These are phyloP conservation scores for Alternaria triticina DNA, from an alignment of 2,329 filamentous ascomycete genomes.

Conservation along the genomic window DNA sequence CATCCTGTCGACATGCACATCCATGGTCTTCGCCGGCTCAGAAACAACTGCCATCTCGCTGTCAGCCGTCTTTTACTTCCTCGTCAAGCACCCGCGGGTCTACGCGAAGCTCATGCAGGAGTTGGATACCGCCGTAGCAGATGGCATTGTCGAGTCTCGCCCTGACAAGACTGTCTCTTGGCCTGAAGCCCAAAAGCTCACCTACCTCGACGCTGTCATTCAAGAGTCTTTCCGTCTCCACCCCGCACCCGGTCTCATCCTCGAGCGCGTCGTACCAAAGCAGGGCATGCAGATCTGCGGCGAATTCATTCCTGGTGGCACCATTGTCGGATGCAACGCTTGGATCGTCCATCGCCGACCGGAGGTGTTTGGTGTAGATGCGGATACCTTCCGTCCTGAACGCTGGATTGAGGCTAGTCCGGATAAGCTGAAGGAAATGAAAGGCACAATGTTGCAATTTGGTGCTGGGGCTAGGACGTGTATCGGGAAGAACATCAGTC, in stretches of 20 bases:
- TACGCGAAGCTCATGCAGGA: slow-evolving; percentile 66
- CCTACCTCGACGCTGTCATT: slow-evolving; percentile 78
- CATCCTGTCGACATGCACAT: slow-evolving; percentile 74
- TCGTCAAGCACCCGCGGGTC: slow-evolving; percentile 67
- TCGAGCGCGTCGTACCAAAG: slow-evolving; percentile 75
- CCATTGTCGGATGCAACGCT: slow-evolving; percentile 75
- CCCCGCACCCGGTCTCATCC: slow-evolving; percentile 73
- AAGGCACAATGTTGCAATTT: slow-evolving; percentile 74
- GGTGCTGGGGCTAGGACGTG: slow-evolving; percentile 74
- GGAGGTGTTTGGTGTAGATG: slow-evolving; percentile 72
- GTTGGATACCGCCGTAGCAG: slow-evolving; percentile 64
- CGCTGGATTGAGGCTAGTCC: slow-evolving; percentile 66
- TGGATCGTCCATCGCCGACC: slow-evolving; percentile 75
- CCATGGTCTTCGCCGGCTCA: slow-evolving; percentile 74
- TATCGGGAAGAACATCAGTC: slow-evolving; percentile 62
- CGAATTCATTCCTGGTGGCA: slow-evolving; percentile 69
- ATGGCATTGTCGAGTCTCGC: slow-evolving; percentile 55
- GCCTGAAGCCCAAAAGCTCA: slow-evolving; percentile 71
- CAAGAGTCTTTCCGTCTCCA: slow-evolving; percentile 81
- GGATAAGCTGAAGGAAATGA: slow-evolving; percentile 68
- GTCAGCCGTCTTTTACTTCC: slow-evolving; percentile 73
- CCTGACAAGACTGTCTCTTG: slow-evolving; percentile 69
- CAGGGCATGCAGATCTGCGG: slow-evolving; percentile 69
- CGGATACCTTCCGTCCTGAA: slow-evolving; percentile 71
- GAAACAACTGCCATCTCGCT: slow-evolving; percentile 82